These are phyloP conservation scores for Xerocomus tenax DNA, from an alignment of 1,284 basidiomycete species.

Conservation along the genomic window DNA sequence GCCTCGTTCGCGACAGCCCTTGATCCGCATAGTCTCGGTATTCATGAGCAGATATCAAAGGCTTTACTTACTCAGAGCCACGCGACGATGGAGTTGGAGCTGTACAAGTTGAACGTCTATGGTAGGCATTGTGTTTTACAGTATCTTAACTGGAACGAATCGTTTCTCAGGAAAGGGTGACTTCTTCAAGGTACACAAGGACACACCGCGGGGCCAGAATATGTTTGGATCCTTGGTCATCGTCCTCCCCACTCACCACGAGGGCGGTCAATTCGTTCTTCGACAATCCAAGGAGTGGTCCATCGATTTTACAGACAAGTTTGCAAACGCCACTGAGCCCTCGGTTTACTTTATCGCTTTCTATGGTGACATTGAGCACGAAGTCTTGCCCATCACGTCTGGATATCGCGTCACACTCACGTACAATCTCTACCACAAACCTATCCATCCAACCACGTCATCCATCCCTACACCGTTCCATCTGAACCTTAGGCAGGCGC, in stretches of 20 bases:
- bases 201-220: slow-evolving; percentile 28
- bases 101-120: slow-evolving; percentile 36
- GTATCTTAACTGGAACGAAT: neutral
- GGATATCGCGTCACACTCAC: slow-evolving; percentile 39
- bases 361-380: slow-evolving; percentile 36
- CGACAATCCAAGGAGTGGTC: slow-evolving; percentile 26
- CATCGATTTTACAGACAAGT: slow-evolving; percentile 18
- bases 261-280: slow-evolving; percentile 34
- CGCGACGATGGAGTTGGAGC: slow-evolving; percentile 32
- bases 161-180: slow-evolving; percentile 11
- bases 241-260: slow-evolving; percentile 33
- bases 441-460: slow-evolving; percentile 4
- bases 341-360: slow-evolving; percentile 30
- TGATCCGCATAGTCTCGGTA: slow-evolving; percentile 15
- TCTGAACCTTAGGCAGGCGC: slow-evolving; percentile 7
- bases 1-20: slow-evolving; percentile 25
- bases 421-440: slow-evolving; percentile 30
- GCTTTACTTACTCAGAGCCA: slow-evolving; percentile 30
- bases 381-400: slow-evolving; percentile 33
- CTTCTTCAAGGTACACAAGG: slow-evolving; percentile 24
- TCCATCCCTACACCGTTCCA: neutral
- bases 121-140: slow-evolving; percentile 21
- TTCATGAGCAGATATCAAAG: slow-evolving; percentile 15
- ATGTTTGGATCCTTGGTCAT: slow-evolving; percentile 38
- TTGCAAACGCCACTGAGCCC: slow-evolving; percentile 1